Conservation (phyloP, 352 stramenopile genomes). For the Globisporangium cederbergense region DNA sequence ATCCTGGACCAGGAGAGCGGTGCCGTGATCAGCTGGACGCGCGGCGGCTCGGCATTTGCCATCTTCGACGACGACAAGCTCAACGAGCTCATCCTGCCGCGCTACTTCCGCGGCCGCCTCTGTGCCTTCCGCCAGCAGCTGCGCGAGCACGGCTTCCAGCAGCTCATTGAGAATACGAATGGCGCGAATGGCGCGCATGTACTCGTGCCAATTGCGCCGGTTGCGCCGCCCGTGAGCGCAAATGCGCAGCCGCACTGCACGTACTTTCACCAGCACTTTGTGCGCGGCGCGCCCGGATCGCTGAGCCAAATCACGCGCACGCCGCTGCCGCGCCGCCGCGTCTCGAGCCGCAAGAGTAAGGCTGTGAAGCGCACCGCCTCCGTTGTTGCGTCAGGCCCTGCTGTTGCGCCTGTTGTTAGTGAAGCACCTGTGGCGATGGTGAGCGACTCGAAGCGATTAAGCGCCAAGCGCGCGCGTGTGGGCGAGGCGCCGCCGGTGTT, state of each 20-base stretch:
- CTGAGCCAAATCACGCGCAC: slow-evolving; percentile 41
- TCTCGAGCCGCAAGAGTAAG: slow-evolving; percentile 20
- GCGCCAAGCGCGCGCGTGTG: slow-evolving; percentile 17
- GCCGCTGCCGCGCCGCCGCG: slow-evolving; percentile 30
- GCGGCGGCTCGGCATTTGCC: slow-evolving; percentile 44
- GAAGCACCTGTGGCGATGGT: background rate
- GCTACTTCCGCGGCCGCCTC: slow-evolving; percentile 65
- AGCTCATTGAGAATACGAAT: slow-evolving; percentile 12
- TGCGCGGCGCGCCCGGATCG: slow-evolving; percentile 34
- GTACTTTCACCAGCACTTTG: slow-evolving; percentile 44
- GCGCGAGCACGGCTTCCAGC: slow-evolving; percentile 57
- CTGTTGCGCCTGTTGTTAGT: background rate
- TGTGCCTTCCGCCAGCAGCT: slow-evolving; percentile 69
- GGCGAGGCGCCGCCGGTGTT: background rate
- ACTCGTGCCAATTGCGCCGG: slow-evolving; percentile 4
- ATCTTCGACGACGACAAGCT: slow-evolving; percentile 49
- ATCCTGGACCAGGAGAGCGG: slow-evolving; percentile 61
- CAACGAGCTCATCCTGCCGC: slow-evolving; percentile 44
- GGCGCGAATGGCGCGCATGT: background rate
- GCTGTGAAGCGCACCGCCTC: background rate
- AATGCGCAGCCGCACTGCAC: slow-evolving; percentile 7
- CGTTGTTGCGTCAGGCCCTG: background rate
- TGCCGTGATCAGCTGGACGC: slow-evolving; percentile 58
- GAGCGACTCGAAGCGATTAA: slow-evolving; percentile 3
- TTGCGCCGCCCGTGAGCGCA: background rate